Conservation (phyloP, 176 grass and related monocot species). For the Eleusine coracana region DNA sequence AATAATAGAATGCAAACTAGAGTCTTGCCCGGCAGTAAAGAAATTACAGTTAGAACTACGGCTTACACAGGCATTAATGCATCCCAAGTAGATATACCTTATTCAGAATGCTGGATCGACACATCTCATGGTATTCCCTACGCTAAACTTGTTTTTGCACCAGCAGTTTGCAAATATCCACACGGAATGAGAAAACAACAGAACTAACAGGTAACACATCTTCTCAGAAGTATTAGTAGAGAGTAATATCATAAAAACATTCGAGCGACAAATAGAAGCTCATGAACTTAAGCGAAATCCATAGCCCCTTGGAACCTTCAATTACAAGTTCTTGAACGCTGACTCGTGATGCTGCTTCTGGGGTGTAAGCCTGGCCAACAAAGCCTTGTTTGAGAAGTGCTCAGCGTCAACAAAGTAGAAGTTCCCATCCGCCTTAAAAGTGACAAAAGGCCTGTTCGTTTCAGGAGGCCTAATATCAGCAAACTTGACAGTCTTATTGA, state of each 20-base stretch:
- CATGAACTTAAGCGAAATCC: not conserved
- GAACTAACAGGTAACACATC: not conserved
- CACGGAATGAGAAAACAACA: conserved; percentile 14
- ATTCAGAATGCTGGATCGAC: conserved; percentile 17
- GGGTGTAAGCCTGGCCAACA: conserved; percentile 86
- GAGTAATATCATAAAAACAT: not conserved
- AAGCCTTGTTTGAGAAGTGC: conserved; percentile 84
- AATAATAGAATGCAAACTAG: not conserved
- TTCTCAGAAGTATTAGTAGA: conserved; percentile 31
- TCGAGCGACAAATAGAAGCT: not conserved
- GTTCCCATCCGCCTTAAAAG: conserved; percentile 67
- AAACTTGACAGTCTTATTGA: conserved; percentile 80
- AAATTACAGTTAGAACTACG: not conserved
- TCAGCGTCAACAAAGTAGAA: conserved; percentile 89
- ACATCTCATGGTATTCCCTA: not conserved
- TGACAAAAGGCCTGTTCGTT: conserved; percentile 85
- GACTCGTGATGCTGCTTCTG: conserved; percentile 65
- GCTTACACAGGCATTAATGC: not conserved
- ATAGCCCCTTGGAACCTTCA: not conserved
- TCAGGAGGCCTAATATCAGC: conserved; percentile 72
- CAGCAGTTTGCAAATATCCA: not conserved
- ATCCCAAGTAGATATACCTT: conserved; percentile 24
- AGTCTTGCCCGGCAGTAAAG: not conserved
- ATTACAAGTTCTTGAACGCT: conserved; percentile 93
- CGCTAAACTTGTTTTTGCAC: not conserved